These are phyloP conservation scores for Fraxinus velutina DNA, from an alignment of 305 asterid species.

Conservation along the genomic window DNA sequence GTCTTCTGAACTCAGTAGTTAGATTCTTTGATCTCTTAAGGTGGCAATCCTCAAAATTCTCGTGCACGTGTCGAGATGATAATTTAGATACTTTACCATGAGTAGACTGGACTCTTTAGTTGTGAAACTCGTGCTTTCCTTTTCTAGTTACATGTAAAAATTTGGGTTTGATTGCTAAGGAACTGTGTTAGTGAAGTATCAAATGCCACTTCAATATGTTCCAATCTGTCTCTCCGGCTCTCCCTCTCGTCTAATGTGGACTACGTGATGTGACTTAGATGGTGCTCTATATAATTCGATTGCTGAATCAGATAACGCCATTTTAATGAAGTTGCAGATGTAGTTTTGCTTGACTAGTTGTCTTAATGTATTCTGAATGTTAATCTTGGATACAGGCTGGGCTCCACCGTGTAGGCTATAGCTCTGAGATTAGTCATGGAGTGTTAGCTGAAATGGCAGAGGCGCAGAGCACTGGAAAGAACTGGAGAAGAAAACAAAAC, in stretches of 20 bases:
- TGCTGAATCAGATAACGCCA: background rate
- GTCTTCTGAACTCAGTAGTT: too few species aligned
- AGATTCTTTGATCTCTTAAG: too few species aligned
- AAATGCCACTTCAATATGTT: background rate
- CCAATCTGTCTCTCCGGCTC: background rate
- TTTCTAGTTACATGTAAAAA: background rate
- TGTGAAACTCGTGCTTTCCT: background rate
- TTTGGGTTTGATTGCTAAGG: background rate
- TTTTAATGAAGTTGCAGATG: background rate
- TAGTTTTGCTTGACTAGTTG: background rate
- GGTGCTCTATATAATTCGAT: background rate
- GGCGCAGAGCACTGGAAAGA: constrained; percentile 71
- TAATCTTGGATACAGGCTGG: constrained; percentile 52
- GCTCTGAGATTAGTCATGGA: constrained; percentile 86
- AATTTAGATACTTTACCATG: too few species aligned
- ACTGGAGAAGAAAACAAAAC: constrained; percentile 83
- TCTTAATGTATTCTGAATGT: background rate
- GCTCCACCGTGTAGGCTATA: constrained; percentile 87
- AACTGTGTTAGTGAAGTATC: background rate
- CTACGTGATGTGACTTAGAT: background rate
- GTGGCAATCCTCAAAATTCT: background rate
- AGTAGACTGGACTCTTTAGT: too few species aligned
- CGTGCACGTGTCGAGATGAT: background rate
- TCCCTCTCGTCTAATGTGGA: background rate
- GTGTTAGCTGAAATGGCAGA: constrained; percentile 85